A percentile compares a stretch with the other conserved stretches of the same genome.
Evolutionary conservation across 495 filamentous ascomycete genomes (phyloP).

Genomic region (Darksidea phi): DNA sequence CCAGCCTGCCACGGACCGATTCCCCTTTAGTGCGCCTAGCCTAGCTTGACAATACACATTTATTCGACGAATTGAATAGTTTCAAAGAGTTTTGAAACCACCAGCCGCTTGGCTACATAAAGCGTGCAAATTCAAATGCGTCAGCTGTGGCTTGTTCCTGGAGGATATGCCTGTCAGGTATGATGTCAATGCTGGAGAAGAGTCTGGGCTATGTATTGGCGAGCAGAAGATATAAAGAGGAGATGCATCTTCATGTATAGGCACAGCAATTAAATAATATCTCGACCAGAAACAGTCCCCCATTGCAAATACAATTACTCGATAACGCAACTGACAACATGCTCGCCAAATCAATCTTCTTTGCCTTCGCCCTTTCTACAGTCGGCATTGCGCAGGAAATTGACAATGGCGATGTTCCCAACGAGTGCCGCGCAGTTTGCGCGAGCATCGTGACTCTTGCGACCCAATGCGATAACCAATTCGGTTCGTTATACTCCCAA

Average conservation of each 20-base stretch:
- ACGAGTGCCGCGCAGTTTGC: constrained; percentile 10
- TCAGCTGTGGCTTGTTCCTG: too few species aligned
- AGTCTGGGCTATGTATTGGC: not conserved
- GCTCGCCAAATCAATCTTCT: constrained; percentile 5
- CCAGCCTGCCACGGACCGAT: too few species aligned
- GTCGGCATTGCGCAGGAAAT: constrained; percentile 16
- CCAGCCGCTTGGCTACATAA: too few species aligned
- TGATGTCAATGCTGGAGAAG: not conserved
- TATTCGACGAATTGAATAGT: too few species aligned
- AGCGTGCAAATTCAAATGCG: too few species aligned
- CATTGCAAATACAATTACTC: not conserved
- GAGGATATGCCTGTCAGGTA: not conserved
- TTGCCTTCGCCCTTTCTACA: constrained; percentile 1
- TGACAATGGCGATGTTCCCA: constrained; percentile 18
- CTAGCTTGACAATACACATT: too few species aligned
- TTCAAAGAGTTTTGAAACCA: too few species aligned
- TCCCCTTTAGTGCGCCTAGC: too few species aligned
- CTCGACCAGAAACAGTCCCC: not conserved
- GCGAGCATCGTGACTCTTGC: constrained; percentile 3
- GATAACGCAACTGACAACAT: constrained; percentile 2
- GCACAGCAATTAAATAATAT: not conserved
- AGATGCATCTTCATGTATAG: not conserved
- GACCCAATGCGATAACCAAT: constrained; percentile 3
- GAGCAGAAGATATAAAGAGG: not conserved
- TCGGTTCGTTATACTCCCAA: not conserved